These are phyloP conservation scores for Microbotryum scabiosae DNA, from an alignment of 1,284 basidiomycete species.

Conservation along the genomic window DNA sequence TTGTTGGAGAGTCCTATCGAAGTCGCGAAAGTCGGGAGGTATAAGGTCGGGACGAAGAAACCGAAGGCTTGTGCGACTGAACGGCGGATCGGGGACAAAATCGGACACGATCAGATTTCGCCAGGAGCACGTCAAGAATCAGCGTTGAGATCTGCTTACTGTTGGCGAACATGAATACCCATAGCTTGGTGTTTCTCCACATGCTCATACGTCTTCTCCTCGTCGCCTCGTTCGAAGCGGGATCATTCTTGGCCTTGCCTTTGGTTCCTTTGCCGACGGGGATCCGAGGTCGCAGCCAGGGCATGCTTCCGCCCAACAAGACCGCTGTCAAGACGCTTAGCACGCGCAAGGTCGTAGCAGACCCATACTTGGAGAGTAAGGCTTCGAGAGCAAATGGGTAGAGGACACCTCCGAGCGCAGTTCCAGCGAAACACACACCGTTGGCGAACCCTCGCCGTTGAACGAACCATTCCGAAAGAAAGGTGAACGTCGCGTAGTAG, in stretches of 20 bases:
- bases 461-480: conserved; percentile 47
- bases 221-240: background rate
- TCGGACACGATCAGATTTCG: too few species aligned
- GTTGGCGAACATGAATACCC: conserved; percentile 39
- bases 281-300: conserved; percentile 40
- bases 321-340: conserved; percentile 37
- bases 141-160: conserved; percentile 35
- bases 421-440: conserved; percentile 45
- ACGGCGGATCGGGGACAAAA: conserved; percentile 30
- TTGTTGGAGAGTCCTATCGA: conserved; percentile 10
- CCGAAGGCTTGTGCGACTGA: conserved; percentile 36
- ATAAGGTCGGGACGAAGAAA: conserved; percentile 37
- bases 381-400: conserved; percentile 39
- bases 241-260: background rate
- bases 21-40: conserved; percentile 14
- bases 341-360: conserved; percentile 26
- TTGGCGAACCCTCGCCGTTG: conserved; percentile 43
- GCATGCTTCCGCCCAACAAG: conserved; percentile 35
- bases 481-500: conserved; percentile 35
- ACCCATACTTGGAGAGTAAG: conserved; percentile 4
- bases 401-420: conserved; percentile 41
- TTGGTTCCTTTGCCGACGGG: conserved; percentile 25
- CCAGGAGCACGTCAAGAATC: conserved; percentile 34
- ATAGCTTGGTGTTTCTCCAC: conserved; percentile 35
- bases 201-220: conserved; percentile 20